A percentile compares a stretch with the other conserved stretches of the same genome.
phyloP scores from a whole-genome alignment of 306 rosid species.

The Luffa aegyptiaca region DNA sequence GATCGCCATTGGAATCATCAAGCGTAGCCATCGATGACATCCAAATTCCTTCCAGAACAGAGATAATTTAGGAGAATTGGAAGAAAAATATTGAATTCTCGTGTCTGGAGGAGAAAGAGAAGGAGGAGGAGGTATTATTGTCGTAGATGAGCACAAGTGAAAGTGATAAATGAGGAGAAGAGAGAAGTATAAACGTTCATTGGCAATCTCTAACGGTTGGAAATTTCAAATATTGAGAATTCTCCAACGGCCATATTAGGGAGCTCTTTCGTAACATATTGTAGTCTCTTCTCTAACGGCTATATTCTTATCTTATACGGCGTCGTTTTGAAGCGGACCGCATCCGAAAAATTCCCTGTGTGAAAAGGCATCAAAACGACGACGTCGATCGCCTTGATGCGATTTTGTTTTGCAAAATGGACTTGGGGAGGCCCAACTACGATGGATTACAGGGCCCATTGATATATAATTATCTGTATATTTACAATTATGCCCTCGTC shows the following conservation, averaged over 20 bases:
- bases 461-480: not conserved
- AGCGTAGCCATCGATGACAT: constrained; percentile 40
- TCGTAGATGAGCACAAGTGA: not conserved
- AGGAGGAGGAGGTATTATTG: not conserved
- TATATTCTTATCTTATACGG: not conserved
- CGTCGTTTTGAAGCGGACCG: not conserved
- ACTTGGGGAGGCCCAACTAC: not conserved
- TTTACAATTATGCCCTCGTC: not conserved
- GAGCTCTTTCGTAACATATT: not conserved
- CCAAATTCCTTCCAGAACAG: not conserved
- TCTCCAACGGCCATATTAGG: constrained; percentile 15
- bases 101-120: not conserved
- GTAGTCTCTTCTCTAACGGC: constrained; percentile 27
- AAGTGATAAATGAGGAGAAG: not conserved
- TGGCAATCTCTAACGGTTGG: constrained; percentile 25
- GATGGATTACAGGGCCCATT: not conserved
- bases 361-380: not conserved
- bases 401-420: not conserved
- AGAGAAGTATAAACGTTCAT: not conserved
- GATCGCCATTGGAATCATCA: constrained; percentile 24
- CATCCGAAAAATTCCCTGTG: not conserved
- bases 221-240: constrained; percentile 21
- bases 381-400: not conserved
- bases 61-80: constrained; percentile 8
- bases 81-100: not conserved